Evolutionary conservation across 2,329 filamentous ascomycete species (phyloP).

Genomic region (Chaetomiaceae sp.): DNA sequence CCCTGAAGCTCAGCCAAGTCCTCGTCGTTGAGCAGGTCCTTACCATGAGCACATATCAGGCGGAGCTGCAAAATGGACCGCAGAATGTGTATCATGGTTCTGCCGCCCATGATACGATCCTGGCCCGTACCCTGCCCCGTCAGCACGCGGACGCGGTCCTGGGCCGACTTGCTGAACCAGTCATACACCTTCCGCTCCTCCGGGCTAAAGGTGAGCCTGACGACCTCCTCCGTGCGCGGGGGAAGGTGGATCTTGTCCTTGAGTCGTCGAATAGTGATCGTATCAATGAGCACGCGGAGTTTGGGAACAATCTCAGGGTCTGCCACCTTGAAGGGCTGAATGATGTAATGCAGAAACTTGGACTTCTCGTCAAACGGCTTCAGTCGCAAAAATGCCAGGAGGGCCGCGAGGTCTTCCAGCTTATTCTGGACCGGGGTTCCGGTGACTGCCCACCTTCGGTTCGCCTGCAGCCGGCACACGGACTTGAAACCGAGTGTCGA

Average conservation of each 20-base stretch:
- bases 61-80: slow-evolving; percentile 86
- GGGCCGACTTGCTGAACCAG: slow-evolving; percentile 74
- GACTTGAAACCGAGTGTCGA: slow-evolving; percentile 77
- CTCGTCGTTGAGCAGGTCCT: slow-evolving; percentile 77
- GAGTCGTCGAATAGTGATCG: slow-evolving; percentile 83
- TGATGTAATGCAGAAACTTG: slow-evolving; percentile 73
- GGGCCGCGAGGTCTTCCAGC: slow-evolving; percentile 78
- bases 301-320: slow-evolving; percentile 79
- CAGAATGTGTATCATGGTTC: slow-evolving; percentile 88
- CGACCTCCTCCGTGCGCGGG: slow-evolving; percentile 62
- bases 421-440: slow-evolving; percentile 94
- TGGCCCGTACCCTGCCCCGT: slow-evolving; percentile 47
- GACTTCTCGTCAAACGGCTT: slow-evolving; percentile 75
- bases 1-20: slow-evolving; percentile 77
- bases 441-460: slow-evolving; percentile 92
- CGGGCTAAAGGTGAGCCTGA: slow-evolving; percentile 67
- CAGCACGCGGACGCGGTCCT: slow-evolving; percentile 72
- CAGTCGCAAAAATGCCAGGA: slow-evolving; percentile 79
- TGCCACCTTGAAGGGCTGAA: slow-evolving; percentile 78
- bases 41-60: slow-evolving; percentile 88
- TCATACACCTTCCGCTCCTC: slow-evolving; percentile 76
- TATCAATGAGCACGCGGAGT: slow-evolving; percentile 82
- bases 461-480: slow-evolving; percentile 70
- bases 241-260: slow-evolving; percentile 89
- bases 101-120: slow-evolving; percentile 67